A percentile compares a stretch with the other conserved stretches of the same genome.
phyloP scores from a whole-genome alignment of 805 yeast species.

The Diddensiella santjacobensis region DNA sequence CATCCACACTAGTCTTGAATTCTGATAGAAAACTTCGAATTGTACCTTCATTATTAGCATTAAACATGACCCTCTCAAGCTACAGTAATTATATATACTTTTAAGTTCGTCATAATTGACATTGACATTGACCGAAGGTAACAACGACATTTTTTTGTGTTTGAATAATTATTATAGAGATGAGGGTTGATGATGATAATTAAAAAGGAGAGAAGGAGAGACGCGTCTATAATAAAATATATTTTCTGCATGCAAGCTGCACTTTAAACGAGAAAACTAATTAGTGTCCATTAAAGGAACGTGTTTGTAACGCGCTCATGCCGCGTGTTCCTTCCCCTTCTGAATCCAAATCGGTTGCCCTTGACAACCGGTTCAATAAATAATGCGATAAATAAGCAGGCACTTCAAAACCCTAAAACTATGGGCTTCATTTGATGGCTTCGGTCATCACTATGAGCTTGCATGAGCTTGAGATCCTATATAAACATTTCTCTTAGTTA shows the following conservation, averaged over 20 bases:
- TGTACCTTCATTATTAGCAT: slow-evolving; percentile 32
- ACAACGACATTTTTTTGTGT: slow-evolving; percentile 25
- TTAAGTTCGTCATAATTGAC: slow-evolving; percentile 69
- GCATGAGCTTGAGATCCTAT: not conserved
- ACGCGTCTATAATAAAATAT: slow-evolving; percentile 4
- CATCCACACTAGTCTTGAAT: slow-evolving; percentile 48
- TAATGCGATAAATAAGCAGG: not conserved
- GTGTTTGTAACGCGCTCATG: too few species aligned
- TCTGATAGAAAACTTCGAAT: slow-evolving; percentile 65
- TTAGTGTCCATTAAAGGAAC: too few species aligned
- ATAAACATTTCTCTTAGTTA: not conserved
- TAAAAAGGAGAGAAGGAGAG: slow-evolving; percentile 1
- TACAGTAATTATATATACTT: slow-evolving; percentile 1
- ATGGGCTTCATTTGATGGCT: too few species aligned
- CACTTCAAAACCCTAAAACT: too few species aligned
- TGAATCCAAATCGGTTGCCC: not conserved
- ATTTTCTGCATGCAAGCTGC: too few species aligned
- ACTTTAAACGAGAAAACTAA: too few species aligned
- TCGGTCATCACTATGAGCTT: not conserved
- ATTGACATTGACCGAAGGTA: slow-evolving; percentile 65
- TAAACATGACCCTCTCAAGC: not conserved
- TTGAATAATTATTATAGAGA: not conserved
- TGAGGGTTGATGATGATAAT: not conserved
- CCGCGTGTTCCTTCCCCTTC: too few species aligned
- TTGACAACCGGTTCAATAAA: not conserved